Base-by-base conservation (phyloP, 1,284 basidiomycete species). In the Hortiboletus rubellus region DNA sequence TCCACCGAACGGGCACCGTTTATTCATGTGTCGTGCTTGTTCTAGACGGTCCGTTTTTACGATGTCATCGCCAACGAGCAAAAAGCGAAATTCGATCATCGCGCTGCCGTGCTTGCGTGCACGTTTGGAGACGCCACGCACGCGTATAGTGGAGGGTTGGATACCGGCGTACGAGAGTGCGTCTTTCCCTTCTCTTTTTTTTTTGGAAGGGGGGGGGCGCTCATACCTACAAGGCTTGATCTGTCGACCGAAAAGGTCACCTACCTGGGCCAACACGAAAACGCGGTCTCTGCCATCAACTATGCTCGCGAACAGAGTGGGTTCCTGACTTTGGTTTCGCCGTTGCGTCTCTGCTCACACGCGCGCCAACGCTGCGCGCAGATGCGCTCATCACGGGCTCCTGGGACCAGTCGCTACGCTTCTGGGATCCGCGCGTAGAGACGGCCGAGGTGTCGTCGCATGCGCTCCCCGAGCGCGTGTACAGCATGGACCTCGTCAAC, bases 321-420 rank as follows among this genome's bases (percentile, higher is more conserved):
- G 82, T 75, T 14, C 3, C 24, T 14, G 11, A 9, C 17, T n/a
- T n/a, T n/a, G 1, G 18, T 11, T 40, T 7, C 27, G 54, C 33
- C 36, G 38, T 51, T 24, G 46, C 10, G 1, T 18, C 22, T 22
- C 22, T 7, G 37, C 42, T 45, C 1, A 53, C 34, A 0, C 22
- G 3, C 22, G 3, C 22, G 22, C 22, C 22, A 22, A 22, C 2
- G 22, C 22, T 3, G 22, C 22, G 22, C 22, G 5, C 34, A 94
- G 91, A 89, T 65, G 63, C 77, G 1, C 77, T 97, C 38, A 82
- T 96, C 48, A 89, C 92, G 0, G 92, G 91, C 14, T 95, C 93
- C 22, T 97, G 94, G 94, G 95, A 98, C 71, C 84, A 86, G 55
- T 89, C 91, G 0, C 65, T 97, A 30, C 86, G 88, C n/a, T 83